A percentile compares a stretch with the other conserved stretches of the same genome.
phyloP scores from a whole-genome alignment of 441 rosid species.

The Eruca vesicaria region DNA sequence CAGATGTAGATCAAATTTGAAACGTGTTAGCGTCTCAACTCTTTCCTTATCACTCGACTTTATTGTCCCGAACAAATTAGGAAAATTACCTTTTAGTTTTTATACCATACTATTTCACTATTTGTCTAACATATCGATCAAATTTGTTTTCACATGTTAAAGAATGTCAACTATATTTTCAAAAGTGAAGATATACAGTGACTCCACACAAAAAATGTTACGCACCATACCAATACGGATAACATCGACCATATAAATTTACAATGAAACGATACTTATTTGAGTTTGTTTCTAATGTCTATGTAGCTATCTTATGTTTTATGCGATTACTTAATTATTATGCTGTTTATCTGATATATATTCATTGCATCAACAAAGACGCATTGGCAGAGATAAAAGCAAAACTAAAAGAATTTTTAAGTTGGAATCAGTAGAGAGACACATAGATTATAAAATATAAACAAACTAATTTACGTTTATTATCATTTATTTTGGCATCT shows the following conservation, averaged over 20 bases:
- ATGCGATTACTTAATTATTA: not conserved
- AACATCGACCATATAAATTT: not conserved
- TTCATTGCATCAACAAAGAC: not conserved
- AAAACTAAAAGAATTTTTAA: not conserved
- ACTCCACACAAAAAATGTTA: not conserved
- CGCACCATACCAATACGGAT: too few relatives aligned
- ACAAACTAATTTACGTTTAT: not conserved
- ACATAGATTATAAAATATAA: not conserved
- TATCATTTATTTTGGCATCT: conserved; percentile 21
- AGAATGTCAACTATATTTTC: too few relatives aligned
- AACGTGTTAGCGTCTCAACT: too few relatives aligned
- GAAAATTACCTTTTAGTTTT: too few relatives aligned
- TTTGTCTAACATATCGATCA: too few relatives aligned
- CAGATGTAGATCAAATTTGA: too few relatives aligned
- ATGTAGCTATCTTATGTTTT: too few relatives aligned
- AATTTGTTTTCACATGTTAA: too few relatives aligned
- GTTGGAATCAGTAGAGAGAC: not conserved
- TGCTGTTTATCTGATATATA: not conserved
- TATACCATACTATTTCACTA: too few relatives aligned
- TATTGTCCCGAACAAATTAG: too few relatives aligned
- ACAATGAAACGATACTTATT: not conserved
- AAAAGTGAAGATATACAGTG: not conserved
- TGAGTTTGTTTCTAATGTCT: not conserved
- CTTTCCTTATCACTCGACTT: too few relatives aligned
- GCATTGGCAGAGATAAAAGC: not conserved